Evolutionary conservation across 371 early-diverging fungal genomes (phyloP), one percentile per base, ranked within the genome.

Genomic region (Sporodiniella umbellata): DNA sequence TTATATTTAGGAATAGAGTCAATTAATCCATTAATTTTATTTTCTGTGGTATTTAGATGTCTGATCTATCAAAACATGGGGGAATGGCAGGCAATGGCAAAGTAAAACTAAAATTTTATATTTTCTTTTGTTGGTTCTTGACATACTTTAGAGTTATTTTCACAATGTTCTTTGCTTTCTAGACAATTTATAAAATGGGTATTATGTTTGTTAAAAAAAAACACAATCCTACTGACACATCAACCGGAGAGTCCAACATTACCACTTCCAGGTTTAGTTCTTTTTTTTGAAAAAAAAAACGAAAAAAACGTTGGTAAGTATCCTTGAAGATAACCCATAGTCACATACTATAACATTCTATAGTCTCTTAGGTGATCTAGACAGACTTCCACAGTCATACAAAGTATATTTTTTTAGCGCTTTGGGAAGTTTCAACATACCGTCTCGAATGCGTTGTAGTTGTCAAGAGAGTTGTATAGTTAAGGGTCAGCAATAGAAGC

Each of bases 401-500:
- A 43, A 4, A 43, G 4, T 26, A 43, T 43, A 25, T 43, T 5
- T 5, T n/a, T 43, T 43, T 26, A 43, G 10, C 10, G 25, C 4
- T 1, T 43, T 43, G n/a, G 25, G 25, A 25, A 43, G 43, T 15
- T 43, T 43, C 43, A 43, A n/a, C 43, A 50, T 18, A 1, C 44
- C 44, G n/a, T 51, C 52, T 19, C 24, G 17, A 22, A 51, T 18
- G 26, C 42, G 38, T 25, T 25, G 38, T 10, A 37, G 17, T 11
- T 28, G 26, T 30, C 30, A 18, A 45, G 45, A 12, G 11, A 18
- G 15, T 45, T 45, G 30, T 45, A 28, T 15, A 45, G 19, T 15
- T 45, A 45, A n/a, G 30, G 30, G 30, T 45, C 45, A 30, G 30
- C 30, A 45, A 31, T 24, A n/a, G 30, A 45, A 28, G 30, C n/a